Evolutionary conservation across 352 stramenopile species (phyloP), one percentile per base, ranked within the genome.

Genomic region (Globisporangium okanoganense): DNA sequence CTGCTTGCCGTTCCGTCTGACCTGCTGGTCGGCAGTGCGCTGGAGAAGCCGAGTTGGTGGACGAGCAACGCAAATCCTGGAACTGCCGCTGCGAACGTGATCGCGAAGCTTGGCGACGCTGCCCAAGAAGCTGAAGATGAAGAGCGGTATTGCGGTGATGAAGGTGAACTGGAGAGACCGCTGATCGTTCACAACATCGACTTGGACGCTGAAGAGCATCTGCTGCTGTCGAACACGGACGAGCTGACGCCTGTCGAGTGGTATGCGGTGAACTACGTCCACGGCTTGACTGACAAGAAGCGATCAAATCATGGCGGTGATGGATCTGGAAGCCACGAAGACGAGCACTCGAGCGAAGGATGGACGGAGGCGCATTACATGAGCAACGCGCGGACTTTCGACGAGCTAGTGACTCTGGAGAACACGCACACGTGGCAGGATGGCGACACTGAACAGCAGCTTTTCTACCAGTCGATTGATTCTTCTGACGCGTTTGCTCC

Each of bases 191-290:
- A 82, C n/a, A 77, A 82, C 33, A 74, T 76, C 25, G 86, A 95
- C 61, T 52, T 95, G 33, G 79, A 92, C 63, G 72, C 84, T 5
- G 82, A 93, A 54, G 86, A 95, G 47, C 86, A 95, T 61, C 68
- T 95, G 29, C 69, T 95, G 41, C 61, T 95, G 4, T 81, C 84
- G 12, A 93, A 91, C 62, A 88, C 82, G 9, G 86, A 95, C 62
- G 86, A 95, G 25, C 64, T 95, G 13, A 90, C 74, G 20, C 84
- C 83, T 18, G 81, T 95, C 43, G 85, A 95, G 66, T 95, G 85
- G 85, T 93, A 92, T 47, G 83, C 85, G 1, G 85, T 95, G 20
- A 86, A 90, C 53, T 92, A 81, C 40, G 73, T 95, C 0, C 75
- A 93, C 27, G 64, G 56, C 1, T 64, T 81, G 14, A 88, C 74